A percentile compares a stretch with the other conserved stretches of the same genome.
These are phyloP conservation scores for Cyberlindnera xishuangbannaensis DNA, from an alignment of 805 yeast genomes.

Conservation along the genomic window DNA sequence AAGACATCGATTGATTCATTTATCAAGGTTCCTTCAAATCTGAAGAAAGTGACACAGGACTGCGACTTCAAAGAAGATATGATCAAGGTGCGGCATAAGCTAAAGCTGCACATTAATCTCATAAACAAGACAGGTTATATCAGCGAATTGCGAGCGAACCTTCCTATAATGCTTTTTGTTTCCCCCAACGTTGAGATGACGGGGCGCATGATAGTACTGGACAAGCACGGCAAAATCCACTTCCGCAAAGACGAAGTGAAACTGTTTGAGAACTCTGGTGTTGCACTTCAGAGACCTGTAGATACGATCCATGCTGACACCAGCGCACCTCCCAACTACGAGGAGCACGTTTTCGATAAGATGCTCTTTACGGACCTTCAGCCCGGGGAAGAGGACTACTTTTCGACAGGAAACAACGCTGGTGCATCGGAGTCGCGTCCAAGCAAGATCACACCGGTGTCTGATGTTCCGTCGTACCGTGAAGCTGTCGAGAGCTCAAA, in stretches of 20 bases:
- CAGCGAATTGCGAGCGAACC: conserved; percentile 79
- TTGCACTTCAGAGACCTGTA: conserved; percentile 4
- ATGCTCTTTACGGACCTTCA: conserved; percentile 20
- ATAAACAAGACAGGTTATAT: conserved; percentile 73
- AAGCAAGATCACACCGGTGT: conserved; percentile 26
- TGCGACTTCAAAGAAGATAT: conserved; percentile 57
- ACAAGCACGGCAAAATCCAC: conserved; percentile 35
- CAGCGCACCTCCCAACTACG: conserved; percentile 74
- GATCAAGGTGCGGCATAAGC: conserved; percentile 76
- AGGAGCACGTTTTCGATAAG: conserved; percentile 63
- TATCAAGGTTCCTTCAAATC: conserved; percentile 60
- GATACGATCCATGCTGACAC: conserved; percentile 34
- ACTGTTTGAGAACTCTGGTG: conserved; percentile 20
- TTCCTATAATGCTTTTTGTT: conserved; percentile 69
- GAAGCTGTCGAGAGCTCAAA: conserved; percentile 56
- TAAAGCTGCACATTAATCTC: conserved; percentile 66
- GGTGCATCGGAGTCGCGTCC: background rate
- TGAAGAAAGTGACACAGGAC: conserved; percentile 76
- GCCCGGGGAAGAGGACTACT: conserved; percentile 2
- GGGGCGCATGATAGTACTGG: conserved; percentile 33
- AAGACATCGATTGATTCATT: conserved; percentile 58
- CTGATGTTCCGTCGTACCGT: conserved; percentile 70
- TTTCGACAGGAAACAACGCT: background rate
- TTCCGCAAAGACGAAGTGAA: conserved; percentile 33
- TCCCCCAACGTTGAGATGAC: conserved; percentile 67